Base-by-base conservation (phyloP, 768 basidiomycete species). In the Hericium alpestre region DNA sequence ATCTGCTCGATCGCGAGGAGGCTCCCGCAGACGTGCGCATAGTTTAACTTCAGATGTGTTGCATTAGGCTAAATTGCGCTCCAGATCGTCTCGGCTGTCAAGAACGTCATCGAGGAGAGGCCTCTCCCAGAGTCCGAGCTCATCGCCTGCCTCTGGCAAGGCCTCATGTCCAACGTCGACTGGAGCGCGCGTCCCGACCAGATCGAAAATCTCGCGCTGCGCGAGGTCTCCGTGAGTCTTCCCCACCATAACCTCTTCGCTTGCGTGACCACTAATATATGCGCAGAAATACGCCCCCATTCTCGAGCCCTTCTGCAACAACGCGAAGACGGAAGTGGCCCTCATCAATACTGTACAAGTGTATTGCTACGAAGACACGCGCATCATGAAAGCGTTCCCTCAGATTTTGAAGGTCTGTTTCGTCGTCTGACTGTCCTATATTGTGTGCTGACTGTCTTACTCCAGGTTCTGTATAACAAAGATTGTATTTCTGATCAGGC, bases 401-500 rank as follows among this genome's bases (percentile, higher is more conserved):
- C 90, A 93, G 66, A 87, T 98, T 69, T 78, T 99, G 61, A 96
- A 97, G 78, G 92, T 80, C 54, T 27, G 66, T 63, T 54, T 46
- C 8, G 38, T 51, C 49, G 7, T 16, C 20, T 53, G 40, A 32
- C 51, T 39, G n/a, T 32, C 15, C 32, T 55, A 7, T 50, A n/a
- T 32, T 12, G 16, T 51, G 49, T 56, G 15, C 37, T 40, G 32
- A 25, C 15, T 18, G 49, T 23, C 51, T 38, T 32, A 16, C 15
- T 18, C 46, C 65, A 93, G 90, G 86, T 94, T 64, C 77, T 97
- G 70, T 97, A 96, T 75, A 94, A 94, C 74, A 85, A 89, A 65
- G 95, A 99, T 65, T 93, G 93, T 72, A 79, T 97, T 64, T 90
- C 93, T 56, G 93, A 94, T 67, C 87, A 94, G 67, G 93, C 94